Conservation (phyloP, 306 rosid genomes). For the Malus sylvestris region DNA sequence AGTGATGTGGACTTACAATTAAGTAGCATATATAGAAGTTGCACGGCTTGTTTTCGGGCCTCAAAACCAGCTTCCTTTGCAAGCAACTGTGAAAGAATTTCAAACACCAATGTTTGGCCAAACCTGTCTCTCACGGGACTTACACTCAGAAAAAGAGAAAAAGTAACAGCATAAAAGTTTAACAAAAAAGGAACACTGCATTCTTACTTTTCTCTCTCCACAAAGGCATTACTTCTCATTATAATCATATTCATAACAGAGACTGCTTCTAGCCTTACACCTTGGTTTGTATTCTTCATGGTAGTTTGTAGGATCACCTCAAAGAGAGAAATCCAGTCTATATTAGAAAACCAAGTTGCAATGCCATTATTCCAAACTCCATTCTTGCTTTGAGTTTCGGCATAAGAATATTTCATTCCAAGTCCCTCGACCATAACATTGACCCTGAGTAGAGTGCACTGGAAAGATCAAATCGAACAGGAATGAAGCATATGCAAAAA, state of each 20-base stretch:
- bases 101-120: conserved; percentile 44
- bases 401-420: conserved; percentile 13
- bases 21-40: conserved; percentile 60
- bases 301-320: conserved; percentile 52
- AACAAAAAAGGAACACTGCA: conserved; percentile 12
- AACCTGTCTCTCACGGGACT: conserved; percentile 42
- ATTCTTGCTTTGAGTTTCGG: conserved; percentile 30
- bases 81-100: conserved; percentile 53
- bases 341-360: conserved; percentile 32
- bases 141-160: conserved; percentile 5
- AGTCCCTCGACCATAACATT: conserved; percentile 52
- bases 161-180: conserved; percentile 3
- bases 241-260: conserved; percentile 60
- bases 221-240: conserved; percentile 45
- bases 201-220: conserved; percentile 73
- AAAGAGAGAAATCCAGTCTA: conserved; percentile 59
- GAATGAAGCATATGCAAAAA: conserved; percentile 51
- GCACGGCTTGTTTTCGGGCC: conserved; percentile 51
- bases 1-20: conserved; percentile 57
- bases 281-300: conserved; percentile 48
- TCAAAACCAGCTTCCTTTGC: conserved; percentile 63
- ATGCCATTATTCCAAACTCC: conserved; percentile 33
- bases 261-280: conserved; percentile 55
- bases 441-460: conserved; percentile 99
- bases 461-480: conserved; percentile 97